Evolutionary conservation across 2,329 filamentous ascomycete genomes (phyloP), one percentile per base, ranked within the genome.

Genomic region (Exophiala sideris): DNA sequence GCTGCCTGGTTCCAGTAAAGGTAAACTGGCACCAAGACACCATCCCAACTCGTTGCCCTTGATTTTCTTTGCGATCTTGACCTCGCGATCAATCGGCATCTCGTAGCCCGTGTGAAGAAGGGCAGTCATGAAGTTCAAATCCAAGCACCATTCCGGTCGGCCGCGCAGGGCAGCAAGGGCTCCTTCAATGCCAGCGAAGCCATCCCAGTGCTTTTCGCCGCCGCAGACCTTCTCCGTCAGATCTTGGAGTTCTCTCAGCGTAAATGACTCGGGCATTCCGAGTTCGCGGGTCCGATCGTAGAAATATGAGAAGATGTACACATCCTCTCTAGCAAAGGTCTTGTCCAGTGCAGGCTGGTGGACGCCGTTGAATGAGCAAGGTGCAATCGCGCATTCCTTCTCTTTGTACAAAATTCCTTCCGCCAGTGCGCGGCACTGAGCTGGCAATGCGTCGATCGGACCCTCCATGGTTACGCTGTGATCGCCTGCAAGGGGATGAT

Each of bases 11-110:
- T 84, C 85, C 56, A 96, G 78, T 40, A 96, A 79, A 34, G 91
- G 92, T 65, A 96, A 78, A 80, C 91, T 96, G 62, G 94, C 94
- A 71, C 94, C 94, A 67, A 99, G 79, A 76, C 92, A 97, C 94
- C 94, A 99, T 36, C 94, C 94, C 66, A 99, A 76, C 76, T 99
- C 95, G 71, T 96, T 96, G 52, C 85, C 86, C 77, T 95, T 92
- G 68, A 99, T 95, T 81, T 96, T 96, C 87, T 99, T 99, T 56
- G 92, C 94, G 68, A 96, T 95, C 79, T 89, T 92, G 62, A 99
- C 91, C 73, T 99, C 94, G 36, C 95, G 83, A 63, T 96, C 89
- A 65, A 97, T 86, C 3, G 92, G 92, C 90, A 99, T 96, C 64
- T 97, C 94, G 67, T 99, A 99, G 2, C 94, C 94, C 5, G 90